Evolutionary conservation across 805 yeast genomes (phyloP).

Genomic region (Wickerhamiella shivajii): DNA sequence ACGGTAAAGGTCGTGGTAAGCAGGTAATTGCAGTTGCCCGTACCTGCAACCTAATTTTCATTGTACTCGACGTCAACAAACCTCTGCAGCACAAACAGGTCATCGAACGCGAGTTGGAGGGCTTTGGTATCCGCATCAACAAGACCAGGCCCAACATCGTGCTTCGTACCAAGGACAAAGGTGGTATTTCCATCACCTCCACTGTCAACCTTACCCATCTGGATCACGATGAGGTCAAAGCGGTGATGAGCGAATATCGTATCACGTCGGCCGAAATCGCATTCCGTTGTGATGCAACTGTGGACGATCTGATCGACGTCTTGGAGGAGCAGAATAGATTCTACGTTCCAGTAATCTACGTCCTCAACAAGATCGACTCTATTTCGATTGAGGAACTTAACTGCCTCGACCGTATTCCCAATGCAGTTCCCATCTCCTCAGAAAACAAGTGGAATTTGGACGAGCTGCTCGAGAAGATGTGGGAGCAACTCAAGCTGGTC

Average conservation of each 20-base stretch:
- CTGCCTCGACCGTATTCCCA: conserved; percentile 77
- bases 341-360: conserved; percentile 92
- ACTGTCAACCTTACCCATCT: conserved; percentile 86
- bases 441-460: conserved; percentile 96
- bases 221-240: conserved; percentile 85
- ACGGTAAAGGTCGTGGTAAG: conserved; percentile 95
- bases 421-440: conserved; percentile 93
- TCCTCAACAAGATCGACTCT: conserved; percentile 88
- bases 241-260: conserved; percentile 91
- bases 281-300: conserved; percentile 93
- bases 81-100: conserved; percentile 89
- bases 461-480: conserved; percentile 86
- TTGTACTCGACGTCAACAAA: conserved; percentile 89
- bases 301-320: conserved; percentile 90
- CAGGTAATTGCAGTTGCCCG: conserved; percentile 99
- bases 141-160: conserved; percentile 86
- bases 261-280: conserved; percentile 94
- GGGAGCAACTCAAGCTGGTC: conserved; percentile 81
- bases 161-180: conserved; percentile 84
- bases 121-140: conserved; percentile 91
- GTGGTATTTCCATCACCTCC: conserved; percentile 86
- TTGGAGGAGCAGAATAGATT: conserved; percentile 81
- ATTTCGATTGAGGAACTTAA: conserved; percentile 89
- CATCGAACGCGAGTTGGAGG: conserved; percentile 90
- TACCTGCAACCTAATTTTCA: conserved; percentile 83